A percentile compares a stretch with the other conserved stretches of the same genome.
Evolutionary conservation across 1,284 basidiomycete genomes (phyloP).

Genomic region (Heterobasidion irregulare): DNA sequence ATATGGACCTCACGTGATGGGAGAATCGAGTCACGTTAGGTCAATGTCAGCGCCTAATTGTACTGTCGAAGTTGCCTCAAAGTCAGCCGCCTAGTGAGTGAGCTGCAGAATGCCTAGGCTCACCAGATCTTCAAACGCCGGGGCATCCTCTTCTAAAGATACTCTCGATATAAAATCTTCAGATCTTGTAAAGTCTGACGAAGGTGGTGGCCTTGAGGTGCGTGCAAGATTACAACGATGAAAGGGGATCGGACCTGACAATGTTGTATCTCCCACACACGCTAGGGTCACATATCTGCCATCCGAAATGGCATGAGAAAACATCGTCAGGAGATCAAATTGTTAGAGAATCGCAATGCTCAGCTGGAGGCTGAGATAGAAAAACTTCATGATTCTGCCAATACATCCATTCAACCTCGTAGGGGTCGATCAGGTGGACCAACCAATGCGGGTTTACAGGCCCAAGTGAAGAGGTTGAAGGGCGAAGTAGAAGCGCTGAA

Average conservation of each 20-base stretch:
- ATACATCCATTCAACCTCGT: conserved; percentile 17
- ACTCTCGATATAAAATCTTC: not conserved
- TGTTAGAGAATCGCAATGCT: conserved; percentile 16
- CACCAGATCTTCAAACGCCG: not conserved
- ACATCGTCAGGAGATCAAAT: conserved; percentile 13
- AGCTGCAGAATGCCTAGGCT: not conserved
- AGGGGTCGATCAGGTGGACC: conserved; percentile 14
- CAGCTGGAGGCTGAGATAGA: conserved; percentile 19
- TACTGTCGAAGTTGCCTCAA: too few species aligned
- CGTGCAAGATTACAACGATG: too few species aligned
- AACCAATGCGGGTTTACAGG: conserved; percentile 13
- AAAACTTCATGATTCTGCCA: conserved; percentile 17
- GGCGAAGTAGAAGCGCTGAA: conserved; percentile 17
- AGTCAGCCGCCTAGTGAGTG: too few species aligned
- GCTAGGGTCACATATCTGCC: conserved; percentile 17
- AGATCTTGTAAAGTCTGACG: not conserved
- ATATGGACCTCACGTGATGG: too few species aligned
- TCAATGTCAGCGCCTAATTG: too few species aligned
- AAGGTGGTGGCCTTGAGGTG: not conserved
- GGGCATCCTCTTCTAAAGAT: not conserved
- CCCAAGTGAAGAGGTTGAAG: conserved; percentile 18
- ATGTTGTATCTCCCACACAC: too few species aligned
- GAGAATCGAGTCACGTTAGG: too few species aligned
- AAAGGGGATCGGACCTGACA: too few species aligned
- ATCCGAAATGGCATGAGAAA: conserved; percentile 13